Evolutionary conservation across 2,329 filamentous ascomycete species (phyloP).

Genomic region (Paecilomyces fulvus): DNA sequence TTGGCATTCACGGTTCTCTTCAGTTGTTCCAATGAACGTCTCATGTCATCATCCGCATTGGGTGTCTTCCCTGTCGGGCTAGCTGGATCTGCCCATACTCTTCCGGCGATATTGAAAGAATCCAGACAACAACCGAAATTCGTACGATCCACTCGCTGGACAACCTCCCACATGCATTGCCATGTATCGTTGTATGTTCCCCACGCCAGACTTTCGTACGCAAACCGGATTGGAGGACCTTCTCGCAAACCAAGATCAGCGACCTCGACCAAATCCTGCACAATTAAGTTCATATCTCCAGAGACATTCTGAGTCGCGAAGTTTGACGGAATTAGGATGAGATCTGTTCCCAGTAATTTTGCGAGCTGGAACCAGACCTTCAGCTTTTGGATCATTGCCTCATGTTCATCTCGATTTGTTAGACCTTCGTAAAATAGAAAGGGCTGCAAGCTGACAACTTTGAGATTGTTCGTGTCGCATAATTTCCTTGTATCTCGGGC

Average conservation of each 20-base stretch:
- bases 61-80: constrained; percentile 41
- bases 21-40: constrained; percentile 47
- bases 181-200: constrained; percentile 61
- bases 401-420: constrained; percentile 49
- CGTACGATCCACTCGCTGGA: constrained; percentile 53
- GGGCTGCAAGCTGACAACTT: constrained; percentile 52
- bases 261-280: constrained; percentile 52
- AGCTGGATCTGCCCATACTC: constrained; percentile 61
- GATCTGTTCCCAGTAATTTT: constrained; percentile 52
- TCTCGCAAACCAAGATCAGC: constrained; percentile 56
- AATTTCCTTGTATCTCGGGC: constrained; percentile 50
- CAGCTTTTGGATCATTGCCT: constrained; percentile 50
- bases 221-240: constrained; percentile 52
- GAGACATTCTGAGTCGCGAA: constrained; percentile 47
- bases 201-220: constrained; percentile 65
- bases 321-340: constrained; percentile 59
- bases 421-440: constrained; percentile 68
- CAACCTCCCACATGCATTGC: constrained; percentile 62
- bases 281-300: constrained; percentile 46
- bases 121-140: constrained; percentile 72
- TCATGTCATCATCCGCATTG: constrained; percentile 47
- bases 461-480: constrained; percentile 15
- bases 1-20: constrained; percentile 46
- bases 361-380: constrained; percentile 60
- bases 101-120: constrained; percentile 66